Conservation (phyloP, 257 asterid species). For the Cinchona pubescens region DNA sequence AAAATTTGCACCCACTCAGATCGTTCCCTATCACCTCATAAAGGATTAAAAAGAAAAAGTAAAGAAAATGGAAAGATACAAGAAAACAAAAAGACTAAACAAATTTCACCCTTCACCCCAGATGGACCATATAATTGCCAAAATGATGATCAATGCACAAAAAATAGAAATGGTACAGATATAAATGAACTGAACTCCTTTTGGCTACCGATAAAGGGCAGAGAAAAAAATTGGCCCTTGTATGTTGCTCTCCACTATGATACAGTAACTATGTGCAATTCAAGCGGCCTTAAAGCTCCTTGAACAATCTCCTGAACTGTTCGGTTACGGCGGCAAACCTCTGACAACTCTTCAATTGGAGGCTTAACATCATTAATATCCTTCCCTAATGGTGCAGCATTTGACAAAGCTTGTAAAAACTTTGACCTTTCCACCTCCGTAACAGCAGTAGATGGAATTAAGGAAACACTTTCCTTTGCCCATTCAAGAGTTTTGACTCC, state of each 20-base stretch:
- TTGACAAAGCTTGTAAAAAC: constrained; percentile 76
- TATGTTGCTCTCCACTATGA: constrained; percentile 49
- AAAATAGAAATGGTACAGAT: constrained; percentile 33
- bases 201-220: constrained; percentile 42
- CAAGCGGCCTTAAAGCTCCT: constrained; percentile 92
- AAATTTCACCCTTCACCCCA: constrained; percentile 18
- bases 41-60: constrained; percentile 5
- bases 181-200: constrained; percentile 7
- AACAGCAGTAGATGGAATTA: constrained; percentile 79
- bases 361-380: constrained; percentile 53
- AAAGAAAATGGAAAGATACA: neutral
- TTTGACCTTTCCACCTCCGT: constrained; percentile 71
- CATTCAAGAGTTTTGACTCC: constrained; percentile 72
- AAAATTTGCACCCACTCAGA: constrained; percentile 13
- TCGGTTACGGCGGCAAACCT: constrained; percentile 89
- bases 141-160: constrained; percentile 24
- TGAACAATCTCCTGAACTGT: constrained; percentile 96
- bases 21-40: neutral
- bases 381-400: constrained; percentile 66
- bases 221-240: constrained; percentile 57
- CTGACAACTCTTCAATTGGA: constrained; percentile 88
- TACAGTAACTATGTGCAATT: constrained; percentile 59
- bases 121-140: constrained; percentile 18
- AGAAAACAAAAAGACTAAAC: neutral
- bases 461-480: constrained; percentile 69